Conservation (phyloP, 225 moss, liverwort and hornwort species). For the Pseudoscleropodium purum region DNA sequence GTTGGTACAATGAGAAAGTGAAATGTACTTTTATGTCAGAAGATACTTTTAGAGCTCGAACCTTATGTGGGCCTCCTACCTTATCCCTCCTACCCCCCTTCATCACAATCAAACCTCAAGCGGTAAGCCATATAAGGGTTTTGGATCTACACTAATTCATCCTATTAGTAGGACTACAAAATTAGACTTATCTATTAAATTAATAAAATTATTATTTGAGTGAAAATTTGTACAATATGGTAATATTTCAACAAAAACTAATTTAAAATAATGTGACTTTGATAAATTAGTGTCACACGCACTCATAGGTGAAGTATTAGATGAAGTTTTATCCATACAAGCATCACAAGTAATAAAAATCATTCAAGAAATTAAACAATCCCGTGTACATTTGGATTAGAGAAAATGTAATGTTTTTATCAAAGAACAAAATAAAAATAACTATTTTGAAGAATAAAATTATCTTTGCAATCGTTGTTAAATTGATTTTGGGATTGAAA, state of each 20-base stretch:
- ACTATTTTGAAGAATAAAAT: neutral
- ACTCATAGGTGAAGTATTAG: neutral
- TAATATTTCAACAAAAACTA: fast-evolving
- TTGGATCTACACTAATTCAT: fast-evolving
- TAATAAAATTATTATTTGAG: neutral
- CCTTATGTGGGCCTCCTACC: neutral
- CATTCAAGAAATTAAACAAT: neutral
- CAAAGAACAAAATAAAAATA: neutral
- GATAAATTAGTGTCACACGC: no score
- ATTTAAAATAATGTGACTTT: neutral
- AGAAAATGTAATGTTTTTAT: neutral
- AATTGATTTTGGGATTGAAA: neutral
- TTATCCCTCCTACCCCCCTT: fast-evolving
- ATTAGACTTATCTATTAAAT: fast-evolving
- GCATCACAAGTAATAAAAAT: neutral
- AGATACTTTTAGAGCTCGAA: fast-evolving
- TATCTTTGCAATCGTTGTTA: neutral
- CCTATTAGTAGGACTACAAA: fast-evolving
- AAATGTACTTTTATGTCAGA: fast-evolving
- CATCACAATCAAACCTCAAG: neutral
- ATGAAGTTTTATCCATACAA: neutral
- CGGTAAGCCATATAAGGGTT: fast-evolving
- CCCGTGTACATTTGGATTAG: neutral
- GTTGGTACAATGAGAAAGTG: neutral
- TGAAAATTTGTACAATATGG: fast-evolving